Percentiles rank a stretch among this genome's conserved stretches.
phyloP scores from a whole-genome alignment of 805 yeast species.

The Cyberlindnera japonica region DNA sequence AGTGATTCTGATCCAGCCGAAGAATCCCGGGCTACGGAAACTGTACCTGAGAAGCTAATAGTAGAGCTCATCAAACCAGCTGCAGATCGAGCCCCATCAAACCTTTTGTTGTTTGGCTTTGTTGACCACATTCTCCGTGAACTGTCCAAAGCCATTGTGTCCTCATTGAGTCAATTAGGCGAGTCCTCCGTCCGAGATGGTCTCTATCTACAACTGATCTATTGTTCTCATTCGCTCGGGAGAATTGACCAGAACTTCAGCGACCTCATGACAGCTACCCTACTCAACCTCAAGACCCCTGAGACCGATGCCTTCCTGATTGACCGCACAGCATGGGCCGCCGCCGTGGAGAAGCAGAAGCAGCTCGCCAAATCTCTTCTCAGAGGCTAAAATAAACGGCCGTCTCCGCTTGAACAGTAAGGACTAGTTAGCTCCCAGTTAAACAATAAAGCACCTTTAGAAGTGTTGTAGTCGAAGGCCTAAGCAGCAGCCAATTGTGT shows the following conservation, averaged over 20 bases:
- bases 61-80: slow-evolving; percentile 9
- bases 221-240: slow-evolving; percentile 83
- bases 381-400: not conserved
- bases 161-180: slow-evolving; percentile 34
- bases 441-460: too few relatives aligned
- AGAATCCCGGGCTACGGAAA: too few relatives aligned
- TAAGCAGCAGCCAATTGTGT: not conserved
- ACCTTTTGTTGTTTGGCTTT: slow-evolving; percentile 36
- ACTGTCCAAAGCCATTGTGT: slow-evolving; percentile 30
- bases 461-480: too few relatives aligned
- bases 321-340: slow-evolving; percentile 40
- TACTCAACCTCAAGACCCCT: slow-evolving; percentile 25
- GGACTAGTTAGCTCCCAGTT: too few relatives aligned
- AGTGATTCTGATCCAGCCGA: too few relatives aligned
- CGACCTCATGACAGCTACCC: slow-evolving; percentile 40
- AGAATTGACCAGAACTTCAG: slow-evolving; percentile 71
- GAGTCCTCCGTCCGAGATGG: slow-evolving; percentile 51
- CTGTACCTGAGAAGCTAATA: slow-evolving; percentile 4
- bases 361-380: slow-evolving; percentile 17
- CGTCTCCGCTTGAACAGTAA: not conserved
- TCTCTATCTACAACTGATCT: slow-evolving; percentile 74
- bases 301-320: slow-evolving; percentile 20
- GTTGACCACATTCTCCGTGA: slow-evolving; percentile 32
- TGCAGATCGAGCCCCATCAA: slow-evolving; percentile 16
- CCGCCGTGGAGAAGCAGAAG: slow-evolving; percentile 42